phyloP scores from a whole-genome alignment of 768 basidiomycete genomes.

The Cubamyces lactineus region DNA sequence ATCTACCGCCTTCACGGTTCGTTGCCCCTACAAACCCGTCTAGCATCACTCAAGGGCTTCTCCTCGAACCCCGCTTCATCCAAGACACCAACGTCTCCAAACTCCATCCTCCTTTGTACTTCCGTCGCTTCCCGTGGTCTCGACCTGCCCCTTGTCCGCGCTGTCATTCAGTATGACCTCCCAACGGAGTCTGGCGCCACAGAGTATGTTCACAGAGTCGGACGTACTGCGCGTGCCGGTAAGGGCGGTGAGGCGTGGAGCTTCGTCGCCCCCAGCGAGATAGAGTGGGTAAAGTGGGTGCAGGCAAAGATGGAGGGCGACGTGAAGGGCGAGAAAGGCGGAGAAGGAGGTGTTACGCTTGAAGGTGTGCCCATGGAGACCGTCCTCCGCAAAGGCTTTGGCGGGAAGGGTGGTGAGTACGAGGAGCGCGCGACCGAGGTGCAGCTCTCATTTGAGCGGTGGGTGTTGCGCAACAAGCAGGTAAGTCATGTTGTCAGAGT shows the following conservation, averaged over 20 bases:
- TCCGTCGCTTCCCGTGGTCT: constrained; percentile 98
- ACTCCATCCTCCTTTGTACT: constrained; percentile 89
- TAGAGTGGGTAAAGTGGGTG: constrained; percentile 90
- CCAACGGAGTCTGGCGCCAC: constrained; percentile 96
- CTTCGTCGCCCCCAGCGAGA: constrained; percentile 85
- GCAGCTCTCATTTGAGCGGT: constrained; percentile 92
- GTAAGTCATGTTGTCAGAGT: constrained; percentile 45
- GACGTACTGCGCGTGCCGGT: constrained; percentile 95
- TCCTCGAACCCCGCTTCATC: constrained; percentile 46
- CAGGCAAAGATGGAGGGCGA: constrained; percentile 77
- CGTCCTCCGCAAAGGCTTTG: constrained; percentile 81
- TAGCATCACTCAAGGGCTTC: constrained; percentile 84
- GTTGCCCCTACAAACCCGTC: constrained; percentile 77
- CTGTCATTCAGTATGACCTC: constrained; percentile 95
- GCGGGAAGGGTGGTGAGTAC: constrained; percentile 78
- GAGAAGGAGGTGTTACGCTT: constrained; percentile 46
- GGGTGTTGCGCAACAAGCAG: constrained; percentile 77
- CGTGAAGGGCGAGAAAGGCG: constrained; percentile 31
- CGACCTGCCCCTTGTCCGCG: constrained; percentile 91
- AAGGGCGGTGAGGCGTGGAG: constrained; percentile 97
- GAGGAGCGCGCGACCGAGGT: constrained; percentile 94
- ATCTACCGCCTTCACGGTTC: constrained; percentile 95
- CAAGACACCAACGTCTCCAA: constrained; percentile 29
- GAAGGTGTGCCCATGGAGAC: constrained; percentile 66
- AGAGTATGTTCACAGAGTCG: constrained; percentile 96